Evolutionary conservation across 2,329 filamentous ascomycete species (phyloP).

Genomic region (Hypoxylon sp.): DNA sequence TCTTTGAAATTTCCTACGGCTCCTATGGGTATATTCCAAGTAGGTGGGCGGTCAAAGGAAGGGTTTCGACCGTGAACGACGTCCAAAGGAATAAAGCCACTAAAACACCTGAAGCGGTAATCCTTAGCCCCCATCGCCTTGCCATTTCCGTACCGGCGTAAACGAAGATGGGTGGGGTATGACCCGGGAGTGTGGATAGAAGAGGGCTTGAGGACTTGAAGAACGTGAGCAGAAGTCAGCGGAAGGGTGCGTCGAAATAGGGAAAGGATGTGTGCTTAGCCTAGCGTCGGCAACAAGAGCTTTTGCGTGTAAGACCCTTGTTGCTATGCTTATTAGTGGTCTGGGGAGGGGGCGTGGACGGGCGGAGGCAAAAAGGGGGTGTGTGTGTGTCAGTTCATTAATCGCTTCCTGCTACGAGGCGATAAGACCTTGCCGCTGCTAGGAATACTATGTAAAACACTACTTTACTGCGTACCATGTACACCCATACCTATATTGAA

Average conservation of each 20-base stretch:
- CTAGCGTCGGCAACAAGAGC: constrained; percentile 33
- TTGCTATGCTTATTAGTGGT: constrained; percentile 35
- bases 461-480: constrained; percentile 12
- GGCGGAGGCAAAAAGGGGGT: constrained; percentile 31
- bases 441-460: constrained; percentile 27
- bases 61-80: constrained; percentile 48
- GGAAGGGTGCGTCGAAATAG: constrained; percentile 39
- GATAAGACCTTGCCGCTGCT: constrained; percentile 20
- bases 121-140: constrained; percentile 49
- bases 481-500: constrained; percentile 22
- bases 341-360: constrained; percentile 31
- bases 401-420: constrained; percentile 28
- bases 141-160: constrained; percentile 47
- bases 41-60: constrained; percentile 50
- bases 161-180: constrained; percentile 30
- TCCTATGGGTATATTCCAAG: constrained; percentile 48
- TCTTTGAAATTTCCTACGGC: constrained; percentile 47
- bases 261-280: constrained; percentile 43
- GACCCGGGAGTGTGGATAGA: constrained; percentile 2
- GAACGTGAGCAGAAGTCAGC: constrained; percentile 35
- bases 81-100: constrained; percentile 48
- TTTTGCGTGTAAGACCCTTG: constrained; percentile 32
- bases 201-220: constrained; percentile 19
- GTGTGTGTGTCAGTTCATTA: constrained; percentile 37
- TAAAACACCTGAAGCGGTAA: constrained; percentile 45